phyloP scores from a whole-genome alignment of 2,329 filamentous ascomycete genomes.

The Boeremia exigua region DNA sequence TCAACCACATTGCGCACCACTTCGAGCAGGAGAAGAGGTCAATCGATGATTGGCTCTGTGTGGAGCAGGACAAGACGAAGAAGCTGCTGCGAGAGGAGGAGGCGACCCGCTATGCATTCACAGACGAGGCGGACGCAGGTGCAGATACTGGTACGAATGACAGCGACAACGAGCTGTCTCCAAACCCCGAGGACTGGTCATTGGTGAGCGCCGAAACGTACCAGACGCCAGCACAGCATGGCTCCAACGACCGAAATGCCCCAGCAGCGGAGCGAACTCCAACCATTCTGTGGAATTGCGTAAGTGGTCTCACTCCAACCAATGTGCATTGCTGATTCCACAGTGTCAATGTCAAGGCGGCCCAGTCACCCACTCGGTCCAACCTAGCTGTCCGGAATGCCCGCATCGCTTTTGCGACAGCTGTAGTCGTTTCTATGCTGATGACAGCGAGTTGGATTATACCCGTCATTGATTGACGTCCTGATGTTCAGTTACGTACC shows the following conservation, averaged over 20 bases:
- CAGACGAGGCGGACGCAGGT: slow-evolving; percentile 11
- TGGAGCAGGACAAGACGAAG: slow-evolving; percentile 47
- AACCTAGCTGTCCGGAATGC: neutral
- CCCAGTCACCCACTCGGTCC: neutral
- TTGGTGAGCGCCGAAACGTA: neutral
- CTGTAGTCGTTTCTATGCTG: neutral
- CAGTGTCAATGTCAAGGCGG: neutral
- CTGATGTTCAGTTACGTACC: neutral
- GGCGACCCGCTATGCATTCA: slow-evolving; percentile 21
- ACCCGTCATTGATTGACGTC: neutral
- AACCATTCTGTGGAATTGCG: neutral
- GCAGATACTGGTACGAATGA: neutral
- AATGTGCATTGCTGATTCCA: neutral
- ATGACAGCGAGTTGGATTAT: neutral
- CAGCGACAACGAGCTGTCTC: neutral
- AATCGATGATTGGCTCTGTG: slow-evolving; percentile 64
- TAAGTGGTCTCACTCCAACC: neutral
- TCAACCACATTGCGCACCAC: slow-evolving; percentile 79
- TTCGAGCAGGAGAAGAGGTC: slow-evolving; percentile 62
- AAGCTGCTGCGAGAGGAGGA: slow-evolving; percentile 31
- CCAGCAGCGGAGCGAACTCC: neutral
- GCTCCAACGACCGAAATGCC: neutral
- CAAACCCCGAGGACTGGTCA: neutral
- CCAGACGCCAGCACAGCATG: neutral
- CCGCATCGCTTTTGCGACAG: neutral